phyloP scores from a whole-genome alignment of 805 yeast species.

The Monosporozyma yasuniensis region DNA sequence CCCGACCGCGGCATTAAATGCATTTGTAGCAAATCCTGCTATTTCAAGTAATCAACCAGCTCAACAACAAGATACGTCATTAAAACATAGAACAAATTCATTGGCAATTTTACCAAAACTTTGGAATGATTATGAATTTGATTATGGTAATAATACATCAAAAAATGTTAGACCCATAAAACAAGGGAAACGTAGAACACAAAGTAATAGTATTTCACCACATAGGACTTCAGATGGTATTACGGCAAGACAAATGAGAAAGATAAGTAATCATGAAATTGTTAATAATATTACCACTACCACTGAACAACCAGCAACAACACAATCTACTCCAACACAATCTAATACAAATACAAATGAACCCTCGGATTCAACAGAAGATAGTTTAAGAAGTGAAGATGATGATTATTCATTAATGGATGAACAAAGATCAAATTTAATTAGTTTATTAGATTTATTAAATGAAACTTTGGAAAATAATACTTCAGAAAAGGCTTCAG shows the following conservation, averaged over 20 bases:
- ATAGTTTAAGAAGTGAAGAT: not conserved
- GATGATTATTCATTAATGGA: slow-evolving; percentile 5
- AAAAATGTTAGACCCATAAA: not conserved
- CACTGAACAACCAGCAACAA: not conserved
- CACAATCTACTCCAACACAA: not conserved
- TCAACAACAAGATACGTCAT: not conserved
- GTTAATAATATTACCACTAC: not conserved
- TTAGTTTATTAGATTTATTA: slow-evolving; percentile 21
- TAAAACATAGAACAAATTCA: slow-evolving; percentile 16
- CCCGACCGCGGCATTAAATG: slow-evolving; percentile 23
- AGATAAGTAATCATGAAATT: not conserved
- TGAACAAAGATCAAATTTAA: slow-evolving; percentile 24
- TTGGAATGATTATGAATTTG: slow-evolving; percentile 4
- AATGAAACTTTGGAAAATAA: slow-evolving; percentile 29
- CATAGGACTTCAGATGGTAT: not conserved
- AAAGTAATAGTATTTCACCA: not conserved
- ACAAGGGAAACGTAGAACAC: not conserved
- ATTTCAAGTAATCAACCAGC: slow-evolving; percentile 1
- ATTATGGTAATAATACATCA: not conserved
- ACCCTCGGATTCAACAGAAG: not conserved
- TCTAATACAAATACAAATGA: not conserved
- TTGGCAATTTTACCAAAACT: slow-evolving; percentile 14
- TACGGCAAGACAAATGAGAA: not conserved
- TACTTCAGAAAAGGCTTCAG: slow-evolving; percentile 22
- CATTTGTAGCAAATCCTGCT: slow-evolving; percentile 22